These are phyloP conservation scores for Aureobasidium leucospermi DNA, from an alignment of 2,329 filamentous ascomycete species.

Conservation along the genomic window DNA sequence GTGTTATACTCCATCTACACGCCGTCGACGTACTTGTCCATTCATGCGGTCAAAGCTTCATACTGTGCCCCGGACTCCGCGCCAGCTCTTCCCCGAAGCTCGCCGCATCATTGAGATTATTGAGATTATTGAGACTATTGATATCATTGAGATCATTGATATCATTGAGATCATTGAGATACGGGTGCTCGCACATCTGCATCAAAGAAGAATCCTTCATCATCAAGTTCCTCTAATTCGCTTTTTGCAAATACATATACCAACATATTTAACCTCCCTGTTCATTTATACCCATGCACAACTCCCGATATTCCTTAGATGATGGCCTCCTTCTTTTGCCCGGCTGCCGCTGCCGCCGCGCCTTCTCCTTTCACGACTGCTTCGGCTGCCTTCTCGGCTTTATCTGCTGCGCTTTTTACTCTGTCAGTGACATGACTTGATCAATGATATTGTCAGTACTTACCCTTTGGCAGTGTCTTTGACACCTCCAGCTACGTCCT, in stretches of 20 bases:
- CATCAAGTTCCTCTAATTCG: background rate
- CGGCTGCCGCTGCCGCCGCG: background rate
- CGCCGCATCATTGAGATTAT: background rate
- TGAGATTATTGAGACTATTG: no score
- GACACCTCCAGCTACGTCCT: slow-evolving; percentile 1
- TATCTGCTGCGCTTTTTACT: slow-evolving; percentile 1
- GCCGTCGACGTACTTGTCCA: background rate
- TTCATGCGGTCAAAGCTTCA: slow-evolving; percentile 10
- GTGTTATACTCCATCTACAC: background rate
- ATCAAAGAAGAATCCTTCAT: background rate
- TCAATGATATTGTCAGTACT: background rate
- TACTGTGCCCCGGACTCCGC: background rate
- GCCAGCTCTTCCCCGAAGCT: background rate
- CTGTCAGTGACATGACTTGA: background rate
- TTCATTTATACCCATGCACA: background rate
- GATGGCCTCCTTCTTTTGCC: background rate
- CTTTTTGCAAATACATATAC: slow-evolving; percentile 11
- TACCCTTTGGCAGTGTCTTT: slow-evolving; percentile 21
- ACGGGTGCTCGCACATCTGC: no score
- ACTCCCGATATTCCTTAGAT: background rate
- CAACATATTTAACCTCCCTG: background rate
- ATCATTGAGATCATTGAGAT: background rate
- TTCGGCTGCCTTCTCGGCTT: slow-evolving; percentile 13
- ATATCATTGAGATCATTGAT: no score
- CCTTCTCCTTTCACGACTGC: slow-evolving; percentile 6